Percentiles rank a stretch among this genome's conserved stretches.
Evolutionary conservation across 225 moss, liverwort and hornwort genomes (phyloP).

Genomic region (Bryoerythrophyllum caledonicum): DNA sequence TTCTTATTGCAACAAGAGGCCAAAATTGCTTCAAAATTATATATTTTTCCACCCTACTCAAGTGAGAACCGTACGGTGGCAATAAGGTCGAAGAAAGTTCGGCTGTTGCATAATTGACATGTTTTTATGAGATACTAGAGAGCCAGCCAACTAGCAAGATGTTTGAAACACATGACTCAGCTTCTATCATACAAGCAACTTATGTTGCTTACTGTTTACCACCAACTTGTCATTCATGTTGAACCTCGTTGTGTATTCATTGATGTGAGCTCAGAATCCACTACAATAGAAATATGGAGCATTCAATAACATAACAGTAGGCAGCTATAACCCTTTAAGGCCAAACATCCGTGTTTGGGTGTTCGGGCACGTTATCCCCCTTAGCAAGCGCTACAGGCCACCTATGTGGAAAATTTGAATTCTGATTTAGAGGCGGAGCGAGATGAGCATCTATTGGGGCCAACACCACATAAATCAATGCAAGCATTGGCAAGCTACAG

Average conservation of each 20-base stretch:
- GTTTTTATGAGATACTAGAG: background rate
- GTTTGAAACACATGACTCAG: background rate
- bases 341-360: too few relatives aligned
- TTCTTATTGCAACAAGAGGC: background rate
- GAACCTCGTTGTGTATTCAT: background rate
- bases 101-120: conserved; percentile 7
- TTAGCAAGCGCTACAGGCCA: too few relatives aligned
- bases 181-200: background rate
- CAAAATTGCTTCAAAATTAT: background rate
- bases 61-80: background rate
- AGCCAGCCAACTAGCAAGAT: background rate
- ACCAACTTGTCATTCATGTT: background rate
- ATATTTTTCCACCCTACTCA: background rate
- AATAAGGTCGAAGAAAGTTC: background rate
- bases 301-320: conserved; percentile 23
- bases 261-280: background rate
- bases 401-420: too few relatives aligned
- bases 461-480: too few relatives aligned
- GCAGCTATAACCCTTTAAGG: background rate
- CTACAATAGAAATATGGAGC: background rate
- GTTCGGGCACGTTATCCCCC: too few relatives aligned
- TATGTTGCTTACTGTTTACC: background rate
- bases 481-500: too few relatives aligned
- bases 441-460: too few relatives aligned
- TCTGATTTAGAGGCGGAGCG: too few relatives aligned